A percentile compares a stretch with the other conserved stretches of the same genome.
phyloP scores from a whole-genome alignment of 2,329 filamentous ascomycete species.

The Aspergillus sp. region DNA sequence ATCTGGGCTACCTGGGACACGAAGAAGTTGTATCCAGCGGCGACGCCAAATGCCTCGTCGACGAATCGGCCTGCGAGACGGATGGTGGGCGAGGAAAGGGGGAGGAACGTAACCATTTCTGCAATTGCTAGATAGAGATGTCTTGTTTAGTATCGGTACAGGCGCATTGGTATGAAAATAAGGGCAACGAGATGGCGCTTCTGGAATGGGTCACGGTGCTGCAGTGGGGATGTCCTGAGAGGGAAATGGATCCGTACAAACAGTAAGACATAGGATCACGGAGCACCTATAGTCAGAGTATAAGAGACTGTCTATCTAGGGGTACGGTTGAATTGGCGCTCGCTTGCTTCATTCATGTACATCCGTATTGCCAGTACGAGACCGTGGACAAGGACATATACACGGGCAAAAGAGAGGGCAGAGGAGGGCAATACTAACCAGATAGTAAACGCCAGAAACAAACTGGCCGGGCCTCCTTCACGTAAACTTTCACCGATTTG shows the following conservation, averaged over 20 bases:
- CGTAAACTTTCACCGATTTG: conserved; percentile 36
- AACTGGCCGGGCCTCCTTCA: conserved; percentile 36
- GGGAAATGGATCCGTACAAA: conserved; percentile 30
- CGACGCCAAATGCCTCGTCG: conserved; percentile 43
- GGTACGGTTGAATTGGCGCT: neutral
- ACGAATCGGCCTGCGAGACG: conserved; percentile 43
- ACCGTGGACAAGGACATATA: neutral
- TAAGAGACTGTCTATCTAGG: conserved; percentile 21
- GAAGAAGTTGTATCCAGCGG: conserved; percentile 47
- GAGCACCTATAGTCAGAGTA: conserved; percentile 34
- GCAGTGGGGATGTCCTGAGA: conserved; percentile 2
- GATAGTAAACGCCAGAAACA: conserved; percentile 41
- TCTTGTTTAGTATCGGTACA: neutral
- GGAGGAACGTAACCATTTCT: conserved; percentile 47
- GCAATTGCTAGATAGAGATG: conserved; percentile 18
- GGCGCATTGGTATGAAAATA: neutral
- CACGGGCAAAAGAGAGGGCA: neutral
- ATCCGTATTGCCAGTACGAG: neutral
- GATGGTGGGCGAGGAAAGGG: conserved; percentile 42
- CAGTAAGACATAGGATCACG: conserved; percentile 40
- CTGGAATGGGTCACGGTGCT: conserved; percentile 3
- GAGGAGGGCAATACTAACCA: conserved; percentile 30
- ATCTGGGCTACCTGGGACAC: conserved; percentile 46
- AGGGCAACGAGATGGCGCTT: conserved; percentile 5
- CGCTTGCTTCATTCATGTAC: neutral